These are phyloP conservation scores for Cryphonectria radicalis DNA, from an alignment of 2,329 filamentous ascomycete species.

Conservation along the genomic window DNA sequence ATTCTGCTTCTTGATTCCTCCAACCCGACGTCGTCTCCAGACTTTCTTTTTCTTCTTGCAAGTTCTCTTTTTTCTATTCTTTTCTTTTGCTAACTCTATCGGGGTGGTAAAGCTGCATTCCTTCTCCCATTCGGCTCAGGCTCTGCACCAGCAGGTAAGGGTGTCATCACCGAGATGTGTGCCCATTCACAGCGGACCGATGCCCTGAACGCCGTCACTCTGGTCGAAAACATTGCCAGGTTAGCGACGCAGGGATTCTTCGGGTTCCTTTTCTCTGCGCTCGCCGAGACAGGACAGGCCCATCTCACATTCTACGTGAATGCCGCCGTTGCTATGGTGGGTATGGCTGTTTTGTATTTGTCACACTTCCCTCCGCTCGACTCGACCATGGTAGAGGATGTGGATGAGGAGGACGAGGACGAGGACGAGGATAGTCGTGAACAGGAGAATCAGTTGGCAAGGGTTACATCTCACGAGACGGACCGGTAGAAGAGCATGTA, in stretches of 20 bases:
- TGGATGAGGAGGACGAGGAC: not conserved
- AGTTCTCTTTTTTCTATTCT: not conserved
- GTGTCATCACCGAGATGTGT: slow-evolving; percentile 74
- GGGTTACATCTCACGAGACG: slow-evolving; percentile 27
- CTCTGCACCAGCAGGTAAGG: slow-evolving; percentile 71
- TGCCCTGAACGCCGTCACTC: slow-evolving; percentile 69
- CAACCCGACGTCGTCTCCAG: not conserved
- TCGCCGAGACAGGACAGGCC: slow-evolving; percentile 62
- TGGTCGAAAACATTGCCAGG: slow-evolving; percentile 71
- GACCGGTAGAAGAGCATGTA: slow-evolving; percentile 15
- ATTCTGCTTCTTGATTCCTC: too few relatives aligned
- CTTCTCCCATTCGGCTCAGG: slow-evolving; percentile 71
- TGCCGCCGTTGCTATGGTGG: slow-evolving; percentile 59
- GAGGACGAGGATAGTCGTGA: not conserved
- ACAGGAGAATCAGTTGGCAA: slow-evolving; percentile 7
- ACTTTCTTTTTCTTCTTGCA: too few relatives aligned
- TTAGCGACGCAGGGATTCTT: slow-evolving; percentile 69
- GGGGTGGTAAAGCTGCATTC: slow-evolving; percentile 53
- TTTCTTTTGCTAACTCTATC: not conserved
- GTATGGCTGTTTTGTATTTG: slow-evolving; percentile 45
- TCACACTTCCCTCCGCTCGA: slow-evolving; percentile 48
- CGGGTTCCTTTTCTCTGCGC: slow-evolving; percentile 66
- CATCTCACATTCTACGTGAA: slow-evolving; percentile 71
- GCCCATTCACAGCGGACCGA: slow-evolving; percentile 64
- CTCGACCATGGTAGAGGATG: slow-evolving; percentile 41